Evolutionary conservation across 805 yeast genomes (phyloP), one percentile per base, ranked within the genome.

Genomic region (Suhomyces vadensis): DNA sequence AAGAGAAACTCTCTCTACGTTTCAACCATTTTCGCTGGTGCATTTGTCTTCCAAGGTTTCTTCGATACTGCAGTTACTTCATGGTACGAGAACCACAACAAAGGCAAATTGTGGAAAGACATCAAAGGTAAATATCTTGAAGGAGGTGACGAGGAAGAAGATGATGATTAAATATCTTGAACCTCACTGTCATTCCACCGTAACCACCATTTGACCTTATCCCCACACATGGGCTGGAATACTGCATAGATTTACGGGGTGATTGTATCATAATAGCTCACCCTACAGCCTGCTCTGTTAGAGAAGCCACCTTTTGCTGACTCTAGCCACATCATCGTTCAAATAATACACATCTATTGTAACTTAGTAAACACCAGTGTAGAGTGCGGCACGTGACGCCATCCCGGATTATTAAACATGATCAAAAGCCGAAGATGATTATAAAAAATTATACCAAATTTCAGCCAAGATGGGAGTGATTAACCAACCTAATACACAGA

Each of bases 1-100:
- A 88, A 88, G 80, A 87, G 97, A 79, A 91, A 92, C 82, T 80
- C 97, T 38, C 75, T 85, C 51, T 88, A 78, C 70, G 96, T 91
- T 50, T 87, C 88, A 53, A 75, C 94, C 50, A 75, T 91, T 49
- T 85, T 91, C 56, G 85, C 82, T 40, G 82, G 87, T 58, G 90
- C 97, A 38, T 91, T 91, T 63, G 81, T 82, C 51, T 89, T 90
- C 79, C 92, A 88, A 74, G 83, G 82, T 41, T 75, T 76, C 60
- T 85, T 85, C 55, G 94, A 87, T 63, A 64, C 69, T 49, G 83
- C 77, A 50, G 74, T 85, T 51, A 86, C 85, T 58, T 61, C 60
- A 39, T 86, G 85, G 85, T 86, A 82, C 74, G 87, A 83, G 60
- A 67, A 71, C 67, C 89, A 84, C 77, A 87, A 87, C 80, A 79